Conservation (phyloP, 2,329 filamentous ascomycete genomes). For the Juglanconis oblonga region DNA sequence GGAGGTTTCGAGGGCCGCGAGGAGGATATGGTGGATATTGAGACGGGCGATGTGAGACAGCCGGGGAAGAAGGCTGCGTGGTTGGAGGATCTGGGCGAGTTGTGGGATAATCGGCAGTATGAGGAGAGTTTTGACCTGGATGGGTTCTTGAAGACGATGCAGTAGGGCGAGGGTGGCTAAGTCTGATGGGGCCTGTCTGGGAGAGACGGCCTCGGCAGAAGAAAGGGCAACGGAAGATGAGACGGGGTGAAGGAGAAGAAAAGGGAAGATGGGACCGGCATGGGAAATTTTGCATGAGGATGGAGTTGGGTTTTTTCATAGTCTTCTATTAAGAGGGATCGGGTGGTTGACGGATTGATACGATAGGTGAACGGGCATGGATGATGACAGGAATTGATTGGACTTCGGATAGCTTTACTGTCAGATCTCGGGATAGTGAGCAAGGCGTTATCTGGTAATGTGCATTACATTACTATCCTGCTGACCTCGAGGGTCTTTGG, state of each 20-base stretch:
- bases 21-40: constrained; percentile 88
- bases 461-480: background rate
- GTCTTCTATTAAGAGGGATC: background rate
- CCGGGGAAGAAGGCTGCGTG: constrained; percentile 92
- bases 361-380: background rate
- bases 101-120: constrained; percentile 98
- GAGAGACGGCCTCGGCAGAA: background rate
- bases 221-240: constrained; percentile 74
- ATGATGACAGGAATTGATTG: background rate
- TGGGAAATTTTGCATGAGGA: background rate
- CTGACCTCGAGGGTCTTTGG: background rate
- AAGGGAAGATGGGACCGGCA: background rate
- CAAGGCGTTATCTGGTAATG: background rate
- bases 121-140: constrained; percentile 97
- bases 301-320: background rate
- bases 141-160: constrained; percentile 93
- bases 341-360: constrained; percentile 1
- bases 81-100: constrained; percentile 88
- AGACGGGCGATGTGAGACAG: constrained; percentile 86
- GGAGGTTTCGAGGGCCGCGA: constrained; percentile 58
- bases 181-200: no score
- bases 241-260: background rate
- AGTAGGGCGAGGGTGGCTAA: constrained; percentile 34
- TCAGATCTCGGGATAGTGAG: background rate
- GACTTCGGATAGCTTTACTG: background rate